Conservation (phyloP, 2,329 filamentous ascomycete genomes). For the Colletotrichum sansevieriae region DNA sequence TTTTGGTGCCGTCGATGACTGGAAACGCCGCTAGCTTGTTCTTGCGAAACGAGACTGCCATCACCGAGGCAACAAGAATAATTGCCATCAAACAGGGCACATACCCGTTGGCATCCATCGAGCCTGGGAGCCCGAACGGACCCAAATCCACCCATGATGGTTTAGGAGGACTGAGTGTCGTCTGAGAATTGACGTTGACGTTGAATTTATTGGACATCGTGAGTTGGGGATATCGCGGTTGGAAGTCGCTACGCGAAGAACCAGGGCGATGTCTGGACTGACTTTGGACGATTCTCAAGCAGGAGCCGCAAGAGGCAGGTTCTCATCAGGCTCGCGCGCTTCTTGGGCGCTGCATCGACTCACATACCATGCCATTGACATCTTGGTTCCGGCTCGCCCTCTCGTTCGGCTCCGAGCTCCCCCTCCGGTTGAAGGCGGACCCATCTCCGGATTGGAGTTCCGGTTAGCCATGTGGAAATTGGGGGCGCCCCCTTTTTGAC, state of each 20-base stretch:
- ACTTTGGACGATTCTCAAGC: too few relatives aligned
- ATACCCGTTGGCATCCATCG: background rate
- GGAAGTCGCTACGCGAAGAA: background rate
- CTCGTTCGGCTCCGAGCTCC: background rate
- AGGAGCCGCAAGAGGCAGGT: too few relatives aligned
- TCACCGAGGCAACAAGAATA: background rate
- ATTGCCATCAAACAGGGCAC: slow-evolving; percentile 18
- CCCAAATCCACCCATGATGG: slow-evolving; percentile 27
- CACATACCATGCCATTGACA: too few relatives aligned
- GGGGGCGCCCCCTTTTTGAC: background rate
- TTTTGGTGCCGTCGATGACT: slow-evolving; percentile 25
- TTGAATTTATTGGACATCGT: slow-evolving; percentile 26
- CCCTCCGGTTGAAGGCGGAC: background rate
- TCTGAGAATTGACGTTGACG: slow-evolving; percentile 3
- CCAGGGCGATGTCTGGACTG: background rate
- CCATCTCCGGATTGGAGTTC: background rate
- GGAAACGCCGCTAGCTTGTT: slow-evolving; percentile 16
- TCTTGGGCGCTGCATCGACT: background rate
- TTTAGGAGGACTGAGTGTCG: slow-evolving; percentile 1
- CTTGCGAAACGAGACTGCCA: slow-evolving; percentile 7
- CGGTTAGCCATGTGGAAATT: background rate
- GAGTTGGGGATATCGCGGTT: background rate
- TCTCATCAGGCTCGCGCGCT: too few relatives aligned
- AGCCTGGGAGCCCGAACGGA: slow-evolving; percentile 2
- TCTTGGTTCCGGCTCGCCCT: too few relatives aligned